phyloP scores from a whole-genome alignment of 2,329 filamentous ascomycete species.

The Domatiomyces catenatus region DNA sequence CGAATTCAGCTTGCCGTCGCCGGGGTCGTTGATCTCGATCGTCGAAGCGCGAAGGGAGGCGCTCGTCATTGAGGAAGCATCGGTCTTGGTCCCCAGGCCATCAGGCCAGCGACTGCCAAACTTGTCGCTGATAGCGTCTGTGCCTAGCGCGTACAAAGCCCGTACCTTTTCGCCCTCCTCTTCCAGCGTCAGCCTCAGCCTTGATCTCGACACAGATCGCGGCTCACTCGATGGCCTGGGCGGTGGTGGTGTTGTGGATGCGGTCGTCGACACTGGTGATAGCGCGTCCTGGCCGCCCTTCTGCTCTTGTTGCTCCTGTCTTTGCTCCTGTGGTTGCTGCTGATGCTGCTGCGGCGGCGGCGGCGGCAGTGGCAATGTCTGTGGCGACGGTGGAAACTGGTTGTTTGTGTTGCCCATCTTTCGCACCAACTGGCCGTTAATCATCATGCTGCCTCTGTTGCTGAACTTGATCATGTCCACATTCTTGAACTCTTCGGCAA shows the following conservation, averaged over 20 bases:
- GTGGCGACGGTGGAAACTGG: conserved; percentile 2
- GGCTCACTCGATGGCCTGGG: conserved; percentile 31
- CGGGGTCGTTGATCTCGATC: conserved; percentile 11
- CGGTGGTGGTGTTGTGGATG: conserved; percentile 22
- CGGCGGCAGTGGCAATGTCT: not conserved
- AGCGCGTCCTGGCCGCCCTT: not conserved
- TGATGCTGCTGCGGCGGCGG: not conserved
- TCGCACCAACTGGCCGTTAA: conserved; percentile 38
- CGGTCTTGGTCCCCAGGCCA: conserved; percentile 12
- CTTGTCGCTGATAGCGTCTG: conserved; percentile 37
- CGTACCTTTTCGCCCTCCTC: conserved; percentile 48
- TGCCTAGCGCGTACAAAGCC: conserved; percentile 48
- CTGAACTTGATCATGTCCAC: conserved; percentile 40
- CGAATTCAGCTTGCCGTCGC: not conserved
- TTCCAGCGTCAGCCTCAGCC: conserved; percentile 37
- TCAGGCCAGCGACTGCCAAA: conserved; percentile 29
- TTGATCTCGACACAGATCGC: conserved; percentile 7
- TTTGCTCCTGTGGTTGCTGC: not conserved
- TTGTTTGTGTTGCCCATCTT: conserved; percentile 10
- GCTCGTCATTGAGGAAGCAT: conserved; percentile 20
- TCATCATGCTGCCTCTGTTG: conserved; percentile 43
- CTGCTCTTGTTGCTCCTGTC: not conserved
- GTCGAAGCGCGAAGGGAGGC: conserved; percentile 18
- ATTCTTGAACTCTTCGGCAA: not conserved
- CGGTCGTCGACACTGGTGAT: conserved; percentile 4